These are phyloP conservation scores for Glycine soja DNA, from an alignment of 306 rosid species.

Conservation along the genomic window DNA sequence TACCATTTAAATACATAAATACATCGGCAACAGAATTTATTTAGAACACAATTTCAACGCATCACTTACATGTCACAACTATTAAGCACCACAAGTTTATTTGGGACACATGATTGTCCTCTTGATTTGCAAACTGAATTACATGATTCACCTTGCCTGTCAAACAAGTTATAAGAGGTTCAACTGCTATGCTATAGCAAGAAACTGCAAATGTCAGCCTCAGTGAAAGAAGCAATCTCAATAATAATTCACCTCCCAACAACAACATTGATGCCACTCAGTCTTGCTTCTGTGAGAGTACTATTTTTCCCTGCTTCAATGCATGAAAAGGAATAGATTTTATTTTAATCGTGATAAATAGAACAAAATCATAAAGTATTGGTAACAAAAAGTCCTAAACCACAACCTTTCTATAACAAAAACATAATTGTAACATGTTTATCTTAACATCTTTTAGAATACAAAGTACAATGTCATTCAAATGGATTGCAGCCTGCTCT, in stretches of 20 bases:
- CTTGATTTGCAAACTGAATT: constrained; percentile 84
- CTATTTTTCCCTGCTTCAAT: constrained; percentile 59
- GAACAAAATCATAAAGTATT: constrained; percentile 38
- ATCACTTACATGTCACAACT: constrained; percentile 86
- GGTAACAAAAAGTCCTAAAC: constrained; percentile 21
- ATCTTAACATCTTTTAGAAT: constrained; percentile 15
- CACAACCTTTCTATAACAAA: constrained; percentile 33
- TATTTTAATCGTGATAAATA: constrained; percentile 18
- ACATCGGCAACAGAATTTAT: constrained; percentile 23
- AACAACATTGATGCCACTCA: constrained; percentile 80
- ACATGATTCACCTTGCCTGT: constrained; percentile 91
- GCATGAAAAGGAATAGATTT: constrained; percentile 25
- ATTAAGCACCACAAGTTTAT: constrained; percentile 84
- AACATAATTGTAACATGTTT: neutral
- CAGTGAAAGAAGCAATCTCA: neutral
- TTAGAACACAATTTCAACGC: constrained; percentile 21
- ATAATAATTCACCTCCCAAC: constrained; percentile 76
- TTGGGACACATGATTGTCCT: constrained; percentile 89
- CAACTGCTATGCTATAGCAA: constrained; percentile 45
- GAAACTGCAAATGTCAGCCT: constrained; percentile 37
- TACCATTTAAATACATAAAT: constrained; percentile 29
- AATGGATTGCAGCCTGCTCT: neutral
- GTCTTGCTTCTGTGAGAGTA: constrained; percentile 70
- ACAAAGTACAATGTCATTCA: constrained; percentile 21
- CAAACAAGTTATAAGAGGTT: constrained; percentile 52